phyloP scores from a whole-genome alignment of 2,329 filamentous ascomycete genomes.

The Epichloe festucae region DNA sequence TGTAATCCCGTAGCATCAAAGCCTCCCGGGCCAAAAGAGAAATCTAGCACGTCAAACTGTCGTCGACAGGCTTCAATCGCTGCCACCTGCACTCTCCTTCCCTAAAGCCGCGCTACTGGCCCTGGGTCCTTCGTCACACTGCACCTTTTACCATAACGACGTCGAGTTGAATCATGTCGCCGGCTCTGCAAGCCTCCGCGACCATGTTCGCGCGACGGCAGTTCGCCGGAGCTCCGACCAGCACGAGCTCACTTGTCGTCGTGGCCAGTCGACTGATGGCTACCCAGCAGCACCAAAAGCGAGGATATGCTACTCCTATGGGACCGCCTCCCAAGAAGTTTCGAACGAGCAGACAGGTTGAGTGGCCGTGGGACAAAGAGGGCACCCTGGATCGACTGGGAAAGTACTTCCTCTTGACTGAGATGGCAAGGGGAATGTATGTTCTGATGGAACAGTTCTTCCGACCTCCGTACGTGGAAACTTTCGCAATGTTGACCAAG shows the following conservation, averaged over 20 bases:
- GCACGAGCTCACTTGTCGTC: constrained; percentile 11
- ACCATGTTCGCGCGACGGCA: constrained; percentile 24
- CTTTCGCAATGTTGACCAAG: background rate
- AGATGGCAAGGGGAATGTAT: constrained; percentile 98
- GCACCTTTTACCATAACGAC: background rate
- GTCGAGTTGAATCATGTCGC: constrained; percentile 16
- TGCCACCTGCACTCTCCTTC: constrained; percentile 8
- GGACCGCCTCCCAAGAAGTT: constrained; percentile 73
- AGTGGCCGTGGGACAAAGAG: constrained; percentile 73
- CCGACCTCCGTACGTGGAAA: constrained; percentile 72
- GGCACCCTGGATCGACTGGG: constrained; percentile 69
- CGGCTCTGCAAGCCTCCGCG: constrained; percentile 18
- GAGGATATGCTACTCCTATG: constrained; percentile 52
- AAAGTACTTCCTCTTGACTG: constrained; percentile 89
- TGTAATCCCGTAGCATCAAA: constrained; percentile 27
- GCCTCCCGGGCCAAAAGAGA: background rate
- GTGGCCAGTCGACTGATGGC: constrained; percentile 9
- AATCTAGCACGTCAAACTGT: constrained; percentile 5
- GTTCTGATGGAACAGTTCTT: constrained; percentile 97
- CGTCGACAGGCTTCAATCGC: constrained; percentile 12
- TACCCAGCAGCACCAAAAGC: constrained; percentile 13
- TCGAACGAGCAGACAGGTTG: constrained; percentile 56
- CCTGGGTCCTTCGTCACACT: background rate
- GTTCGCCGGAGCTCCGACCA: constrained; percentile 15
- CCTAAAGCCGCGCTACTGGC: constrained; percentile 2